A percentile compares a stretch with the other conserved stretches of the same genome.
phyloP scores from a whole-genome alignment of 2,329 filamentous ascomycete species.

The Talaromyces marneffei region DNA sequence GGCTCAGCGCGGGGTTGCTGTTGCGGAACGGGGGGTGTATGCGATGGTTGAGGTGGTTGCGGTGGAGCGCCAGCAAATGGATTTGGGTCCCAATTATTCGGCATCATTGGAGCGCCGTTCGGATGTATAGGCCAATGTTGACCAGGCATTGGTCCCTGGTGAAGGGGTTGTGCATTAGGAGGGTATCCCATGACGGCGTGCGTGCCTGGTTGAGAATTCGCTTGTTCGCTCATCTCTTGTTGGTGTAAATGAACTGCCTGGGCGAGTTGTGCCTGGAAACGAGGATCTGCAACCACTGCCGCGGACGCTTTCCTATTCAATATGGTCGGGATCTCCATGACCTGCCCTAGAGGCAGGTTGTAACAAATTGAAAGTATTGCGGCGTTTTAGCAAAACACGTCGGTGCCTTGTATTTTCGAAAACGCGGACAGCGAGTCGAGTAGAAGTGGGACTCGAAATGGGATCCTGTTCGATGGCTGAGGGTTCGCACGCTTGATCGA shows the following conservation, averaged over 20 bases:
- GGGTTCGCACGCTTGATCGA: not conserved
- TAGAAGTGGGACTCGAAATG: not conserved
- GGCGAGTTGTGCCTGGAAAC: conserved; percentile 40
- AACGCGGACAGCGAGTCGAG: not conserved
- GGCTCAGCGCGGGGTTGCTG: conserved; percentile 39
- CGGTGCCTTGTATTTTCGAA: not conserved
- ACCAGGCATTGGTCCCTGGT: conserved; percentile 46
- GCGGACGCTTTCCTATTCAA: conserved; percentile 45
- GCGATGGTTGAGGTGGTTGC: conserved; percentile 42
- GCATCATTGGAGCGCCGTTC: conserved; percentile 49
- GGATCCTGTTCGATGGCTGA: too few relatives aligned
- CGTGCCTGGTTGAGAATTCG: conserved; percentile 51
- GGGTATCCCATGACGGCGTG: conserved; percentile 54
- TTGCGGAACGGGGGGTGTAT: conserved; percentile 31
- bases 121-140: conserved; percentile 35
- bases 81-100: conserved; percentile 49
- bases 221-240: conserved; percentile 53
- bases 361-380: conserved; percentile 5
- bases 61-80: conserved; percentile 32
- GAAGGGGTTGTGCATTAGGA: conserved; percentile 49
- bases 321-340: conserved; percentile 50
- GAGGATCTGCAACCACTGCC: conserved; percentile 39
- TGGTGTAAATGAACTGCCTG: conserved; percentile 36
- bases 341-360: conserved; percentile 29
- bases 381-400: not conserved